phyloP scores from a whole-genome alignment of 257 asterid genomes.

The Solanum ossicruentum region DNA sequence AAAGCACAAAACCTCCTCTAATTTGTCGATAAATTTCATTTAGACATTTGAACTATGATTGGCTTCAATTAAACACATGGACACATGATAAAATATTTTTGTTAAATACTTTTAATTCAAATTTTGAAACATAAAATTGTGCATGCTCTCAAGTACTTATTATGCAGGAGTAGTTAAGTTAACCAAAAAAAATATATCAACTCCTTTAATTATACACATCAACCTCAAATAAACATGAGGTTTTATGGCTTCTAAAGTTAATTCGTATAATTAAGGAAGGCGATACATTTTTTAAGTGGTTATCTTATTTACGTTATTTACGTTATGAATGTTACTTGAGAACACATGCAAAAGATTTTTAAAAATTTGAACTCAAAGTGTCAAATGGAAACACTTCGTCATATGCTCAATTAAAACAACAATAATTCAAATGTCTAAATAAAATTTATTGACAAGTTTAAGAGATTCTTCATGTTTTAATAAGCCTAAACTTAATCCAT shows the following conservation, averaged over 20 bases:
- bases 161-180: neutral
- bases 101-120: neutral
- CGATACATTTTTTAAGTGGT: neutral
- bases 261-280: neutral
- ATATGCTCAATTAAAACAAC: neutral
- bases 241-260: no score
- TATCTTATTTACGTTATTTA: neutral
- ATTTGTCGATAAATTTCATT: neutral
- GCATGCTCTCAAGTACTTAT: neutral
- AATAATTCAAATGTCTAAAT: neutral
- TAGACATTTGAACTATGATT: accelerated
- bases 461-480: neutral
- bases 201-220: neutral
- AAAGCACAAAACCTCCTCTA: neutral
- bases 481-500: neutral
- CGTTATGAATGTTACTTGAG: neutral
- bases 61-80: neutral
- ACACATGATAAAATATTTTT: neutral
- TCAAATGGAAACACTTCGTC: neutral
- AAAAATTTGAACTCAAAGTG: neutral
- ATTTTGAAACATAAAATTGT: neutral
- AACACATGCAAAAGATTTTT: neutral
- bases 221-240: neutral
- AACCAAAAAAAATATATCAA: neutral
- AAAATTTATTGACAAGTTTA: neutral